Evolutionary conservation across 805 yeast species (phyloP).

Genomic region (Ogataea parapolymorpha): DNA sequence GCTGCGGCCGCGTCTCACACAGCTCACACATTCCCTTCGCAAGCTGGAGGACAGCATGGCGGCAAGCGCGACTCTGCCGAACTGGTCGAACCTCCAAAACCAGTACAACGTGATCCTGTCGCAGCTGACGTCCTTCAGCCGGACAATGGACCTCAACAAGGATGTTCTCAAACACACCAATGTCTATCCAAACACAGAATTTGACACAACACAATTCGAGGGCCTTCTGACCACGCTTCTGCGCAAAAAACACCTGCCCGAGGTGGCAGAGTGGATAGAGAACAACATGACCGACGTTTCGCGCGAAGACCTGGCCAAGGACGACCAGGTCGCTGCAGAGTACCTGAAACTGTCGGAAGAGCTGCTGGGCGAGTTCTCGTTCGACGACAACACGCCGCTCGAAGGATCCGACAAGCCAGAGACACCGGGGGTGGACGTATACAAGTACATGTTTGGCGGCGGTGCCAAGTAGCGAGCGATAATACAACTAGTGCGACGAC

Average conservation of each 20-base stretch:
- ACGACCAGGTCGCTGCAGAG: conserved; percentile 69
- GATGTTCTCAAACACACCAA: conserved; percentile 62
- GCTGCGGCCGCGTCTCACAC: conserved; percentile 57
- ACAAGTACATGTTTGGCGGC: conserved; percentile 47
- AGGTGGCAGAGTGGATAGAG: conserved; percentile 80
- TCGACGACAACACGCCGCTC: conserved; percentile 56
- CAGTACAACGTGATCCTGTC: conserved; percentile 82
- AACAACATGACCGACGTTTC: conserved; percentile 21
- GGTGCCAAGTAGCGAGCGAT: neutral
- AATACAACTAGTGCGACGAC: neutral
- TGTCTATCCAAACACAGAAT: conserved; percentile 77
- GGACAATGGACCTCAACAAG: conserved; percentile 59
- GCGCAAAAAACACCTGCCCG: conserved; percentile 86
- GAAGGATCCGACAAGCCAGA: conserved; percentile 24
- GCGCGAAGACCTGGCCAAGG: conserved; percentile 32
- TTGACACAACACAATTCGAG: conserved; percentile 83
- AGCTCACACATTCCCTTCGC: conserved; percentile 56
- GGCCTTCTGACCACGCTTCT: conserved; percentile 78
- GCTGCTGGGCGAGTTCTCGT: conserved; percentile 52
- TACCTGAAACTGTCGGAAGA: conserved; percentile 55
- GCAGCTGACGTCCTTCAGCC: conserved; percentile 75
- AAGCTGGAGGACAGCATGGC: conserved; percentile 52
- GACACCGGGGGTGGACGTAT: conserved; percentile 37
- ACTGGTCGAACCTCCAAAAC: conserved; percentile 68
- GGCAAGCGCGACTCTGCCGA: conserved; percentile 40